Evolutionary conservation across 495 filamentous ascomycete species (phyloP).

Genomic region (Tuber umbilicatum): DNA sequence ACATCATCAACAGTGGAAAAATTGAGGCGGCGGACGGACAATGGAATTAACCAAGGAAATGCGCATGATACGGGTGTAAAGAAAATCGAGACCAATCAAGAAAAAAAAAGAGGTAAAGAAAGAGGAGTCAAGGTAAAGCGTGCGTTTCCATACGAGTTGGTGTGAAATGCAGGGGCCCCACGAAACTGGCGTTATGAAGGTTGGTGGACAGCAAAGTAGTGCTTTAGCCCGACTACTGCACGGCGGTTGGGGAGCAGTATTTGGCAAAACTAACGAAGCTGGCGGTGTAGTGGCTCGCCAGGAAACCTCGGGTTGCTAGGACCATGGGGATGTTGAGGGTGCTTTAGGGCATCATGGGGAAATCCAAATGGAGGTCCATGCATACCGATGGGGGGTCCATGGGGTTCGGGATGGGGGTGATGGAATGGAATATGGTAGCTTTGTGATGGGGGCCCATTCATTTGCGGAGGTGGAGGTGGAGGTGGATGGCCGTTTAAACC

Average conservation of each 20-base stretch:
- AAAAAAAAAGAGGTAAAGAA: constrained; percentile 9
- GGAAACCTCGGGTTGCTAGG: constrained; percentile 36
- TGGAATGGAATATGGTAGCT: constrained; percentile 40
- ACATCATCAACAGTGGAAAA: constrained; percentile 9
- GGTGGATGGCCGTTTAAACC: constrained; percentile 23
- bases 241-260: constrained; percentile 17
- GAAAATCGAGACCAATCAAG: constrained; percentile 8
- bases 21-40: constrained; percentile 7
- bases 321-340: constrained; percentile 34
- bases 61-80: neutral
- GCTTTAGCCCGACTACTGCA: constrained; percentile 19
- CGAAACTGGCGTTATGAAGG: neutral
- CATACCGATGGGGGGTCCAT: constrained; percentile 38
- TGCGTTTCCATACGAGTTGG: constrained; percentile 19
- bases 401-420: constrained; percentile 38
- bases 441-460: constrained; percentile 37
- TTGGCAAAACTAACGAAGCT: constrained; percentile 30
- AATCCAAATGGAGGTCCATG: constrained; percentile 40
- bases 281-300: constrained; percentile 32
- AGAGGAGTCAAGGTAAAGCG: constrained; percentile 8
- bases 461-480: constrained; percentile 29
- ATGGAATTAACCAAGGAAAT: constrained; percentile 6
- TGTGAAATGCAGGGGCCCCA: constrained; percentile 14
- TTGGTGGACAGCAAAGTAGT: neutral
- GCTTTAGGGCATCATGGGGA: constrained; percentile 41